Conservation (phyloP, 2,329 filamentous ascomycete species). For the Aspergillus ruber region DNA sequence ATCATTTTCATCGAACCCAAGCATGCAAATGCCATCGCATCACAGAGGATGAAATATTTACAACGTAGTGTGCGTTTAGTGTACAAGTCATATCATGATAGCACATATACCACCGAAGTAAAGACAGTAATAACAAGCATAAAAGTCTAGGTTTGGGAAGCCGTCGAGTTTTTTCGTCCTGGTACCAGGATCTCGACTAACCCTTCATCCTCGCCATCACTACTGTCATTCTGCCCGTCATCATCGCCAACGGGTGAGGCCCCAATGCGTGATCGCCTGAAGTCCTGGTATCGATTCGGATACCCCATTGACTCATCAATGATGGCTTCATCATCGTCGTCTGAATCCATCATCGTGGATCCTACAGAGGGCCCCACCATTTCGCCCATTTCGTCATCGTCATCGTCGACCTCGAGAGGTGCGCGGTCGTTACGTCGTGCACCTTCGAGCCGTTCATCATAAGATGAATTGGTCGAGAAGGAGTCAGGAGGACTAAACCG, state of each 20-base stretch:
- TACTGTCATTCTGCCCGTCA: conserved; percentile 36
- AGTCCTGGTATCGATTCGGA: conserved; percentile 50
- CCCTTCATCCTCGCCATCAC: conserved; percentile 38
- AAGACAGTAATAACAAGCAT: no score
- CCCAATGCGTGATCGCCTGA: conserved; percentile 24
- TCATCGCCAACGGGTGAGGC: conserved; percentile 31
- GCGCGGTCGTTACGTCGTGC: conserved; percentile 40
- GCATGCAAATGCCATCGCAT: neutral
- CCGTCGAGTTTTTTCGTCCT: conserved; percentile 28
- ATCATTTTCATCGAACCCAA: neutral
- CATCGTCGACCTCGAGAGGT: conserved; percentile 55
- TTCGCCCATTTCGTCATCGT: conserved; percentile 44
- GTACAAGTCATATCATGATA: neutral
- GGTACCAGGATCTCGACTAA: conserved; percentile 42
- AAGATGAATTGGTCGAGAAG: conserved; percentile 37
- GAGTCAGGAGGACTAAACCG: conserved; percentile 35
- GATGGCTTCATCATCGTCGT: conserved; percentile 48
- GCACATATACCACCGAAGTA: neutral
- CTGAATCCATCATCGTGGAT: conserved; percentile 45
- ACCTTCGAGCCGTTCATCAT: conserved; percentile 35
- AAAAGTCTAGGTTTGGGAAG: neutral
- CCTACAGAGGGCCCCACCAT: conserved; percentile 39
- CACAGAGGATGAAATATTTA: neutral
- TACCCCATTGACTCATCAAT: conserved; percentile 63
- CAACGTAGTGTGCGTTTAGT: neutral